Base-by-base conservation (phyloP, 768 basidiomycete genomes). In the Suillus spraguei region DNA sequence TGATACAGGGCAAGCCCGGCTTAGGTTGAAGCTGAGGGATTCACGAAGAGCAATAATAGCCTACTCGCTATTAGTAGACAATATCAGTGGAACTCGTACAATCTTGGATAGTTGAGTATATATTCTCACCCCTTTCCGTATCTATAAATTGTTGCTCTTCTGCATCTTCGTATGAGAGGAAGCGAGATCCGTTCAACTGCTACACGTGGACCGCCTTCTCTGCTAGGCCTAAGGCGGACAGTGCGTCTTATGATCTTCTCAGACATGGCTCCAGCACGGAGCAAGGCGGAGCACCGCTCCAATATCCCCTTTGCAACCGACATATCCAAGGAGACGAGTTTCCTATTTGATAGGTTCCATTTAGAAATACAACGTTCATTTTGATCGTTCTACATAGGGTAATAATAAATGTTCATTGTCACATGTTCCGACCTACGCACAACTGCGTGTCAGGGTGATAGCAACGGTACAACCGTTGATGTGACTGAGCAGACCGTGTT, bases 401-500 rank as follows among this genome's bases (percentile, higher is more conserved):
- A 67, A 90, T 89, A 65, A 89, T 81, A 73, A 89, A 90, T 3
- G 81, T 81, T 5, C 74, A 89, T 90, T 3, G 81, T 81, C 6
- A 74, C 72, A 50, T 70, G 70, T 66, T 71, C 63, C 24, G 61
- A 61, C 55, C 38, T 58, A 17, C 10, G 24, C n/a, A n/a, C 53
- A 28, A 39, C 38, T 11, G 10, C 24, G 17, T 20, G 17, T 58
- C 24, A 11, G 24, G 54, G 22, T 56, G 28, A n/a, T 13, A 22
- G 22, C 36, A 9, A 16, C 22, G 16, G 54, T 56, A 11, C 20
- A 20, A 20, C 32, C 28, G 32, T 53, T 32, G 24, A 39, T 61
- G 33, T 44, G 24, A 66, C 74, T 62, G 52, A 77, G 77, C 74
- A 13, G 61, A 42, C 22, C 11, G 6, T 22, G 22, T 22, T 22